Evolutionary conservation across 2,329 filamentous ascomycete species (phyloP).

Genomic region (Capronia coronata): DNA sequence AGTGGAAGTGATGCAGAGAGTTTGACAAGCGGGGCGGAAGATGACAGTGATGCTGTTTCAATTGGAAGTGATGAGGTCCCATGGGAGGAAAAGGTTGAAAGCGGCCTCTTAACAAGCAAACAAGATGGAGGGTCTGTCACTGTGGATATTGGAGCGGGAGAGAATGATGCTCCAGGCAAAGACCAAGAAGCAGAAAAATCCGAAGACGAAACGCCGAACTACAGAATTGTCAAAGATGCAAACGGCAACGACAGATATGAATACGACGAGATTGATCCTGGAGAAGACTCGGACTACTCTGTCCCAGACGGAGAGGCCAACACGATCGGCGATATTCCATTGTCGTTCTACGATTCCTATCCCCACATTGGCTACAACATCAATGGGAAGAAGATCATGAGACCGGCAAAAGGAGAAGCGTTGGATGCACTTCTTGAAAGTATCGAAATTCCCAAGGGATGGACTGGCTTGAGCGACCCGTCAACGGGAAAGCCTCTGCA

Average conservation of each 20-base stretch:
- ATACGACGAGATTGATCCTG: constrained; percentile 87
- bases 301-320: constrained; percentile 74
- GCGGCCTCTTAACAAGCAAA: constrained; percentile 3
- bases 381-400: constrained; percentile 96
- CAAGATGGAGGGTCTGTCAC: constrained; percentile 40
- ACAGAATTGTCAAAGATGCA: constrained; percentile 66
- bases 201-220: constrained; percentile 46
- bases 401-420: constrained; percentile 87
- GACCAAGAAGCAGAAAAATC: constrained; percentile 11
- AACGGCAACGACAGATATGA: constrained; percentile 87
- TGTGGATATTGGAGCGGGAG: constrained; percentile 48
- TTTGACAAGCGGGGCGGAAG: constrained; percentile 8
- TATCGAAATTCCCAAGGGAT: constrained; percentile 94
- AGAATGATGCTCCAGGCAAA: constrained; percentile 36
- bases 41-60: constrained; percentile 36
- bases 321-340: constrained; percentile 89
- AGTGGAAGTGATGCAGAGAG: constrained; percentile 35
- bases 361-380: constrained; percentile 98
- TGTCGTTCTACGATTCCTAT: constrained; percentile 94
- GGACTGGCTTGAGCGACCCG: constrained; percentile 92
- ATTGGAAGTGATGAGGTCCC: constrained; percentile 14
- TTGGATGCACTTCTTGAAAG: constrained; percentile 89
- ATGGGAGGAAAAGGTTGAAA: constrained; percentile 31
- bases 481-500: constrained; percentile 88
- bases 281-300: constrained; percentile 93